A percentile compares a stretch with the other conserved stretches of the same genome.
Conservation (phyloP, 495 filamentous ascomycete genomes). For the Emericellopsis terricola region DNA sequence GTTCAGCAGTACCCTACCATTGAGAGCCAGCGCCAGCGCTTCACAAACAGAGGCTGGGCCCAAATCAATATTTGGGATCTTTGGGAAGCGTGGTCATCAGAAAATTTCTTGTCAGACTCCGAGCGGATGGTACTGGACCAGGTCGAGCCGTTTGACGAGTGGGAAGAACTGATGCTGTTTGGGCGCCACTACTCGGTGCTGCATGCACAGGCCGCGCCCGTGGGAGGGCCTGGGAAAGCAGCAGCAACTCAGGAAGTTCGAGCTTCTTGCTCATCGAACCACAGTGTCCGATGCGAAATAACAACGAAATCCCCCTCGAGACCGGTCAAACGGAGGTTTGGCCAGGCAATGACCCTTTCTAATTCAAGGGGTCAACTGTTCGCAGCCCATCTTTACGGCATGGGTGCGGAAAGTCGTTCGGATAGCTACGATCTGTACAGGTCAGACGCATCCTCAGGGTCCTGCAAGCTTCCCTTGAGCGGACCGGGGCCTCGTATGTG, state of each 20-base stretch:
- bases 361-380: constrained; percentile 8
- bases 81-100: constrained; percentile 63
- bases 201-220: no score
- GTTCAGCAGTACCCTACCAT: constrained; percentile 52
- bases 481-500: constrained; percentile 46
- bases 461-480: constrained; percentile 11
- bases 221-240: background rate
- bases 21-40: constrained; percentile 44
- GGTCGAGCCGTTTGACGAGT: constrained; percentile 81
- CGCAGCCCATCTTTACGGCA: constrained; percentile 33
- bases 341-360: constrained; percentile 6
- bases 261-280: no score
- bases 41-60: constrained; percentile 45
- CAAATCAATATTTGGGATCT: constrained; percentile 41
- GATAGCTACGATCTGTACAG: constrained; percentile 41
- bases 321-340: constrained; percentile 10
- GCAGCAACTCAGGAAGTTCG: no score
- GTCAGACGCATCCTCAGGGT: constrained; percentile 7
- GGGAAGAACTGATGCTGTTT: constrained; percentile 87
- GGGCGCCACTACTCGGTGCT: constrained; percentile 74
- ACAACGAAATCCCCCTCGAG: background rate
- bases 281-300: no score
- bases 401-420: constrained; percentile 40
- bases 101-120: constrained; percentile 35
- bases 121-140: constrained; percentile 40